phyloP scores from a whole-genome alignment of 768 basidiomycete species.

The Tubosaeta sp. region DNA sequence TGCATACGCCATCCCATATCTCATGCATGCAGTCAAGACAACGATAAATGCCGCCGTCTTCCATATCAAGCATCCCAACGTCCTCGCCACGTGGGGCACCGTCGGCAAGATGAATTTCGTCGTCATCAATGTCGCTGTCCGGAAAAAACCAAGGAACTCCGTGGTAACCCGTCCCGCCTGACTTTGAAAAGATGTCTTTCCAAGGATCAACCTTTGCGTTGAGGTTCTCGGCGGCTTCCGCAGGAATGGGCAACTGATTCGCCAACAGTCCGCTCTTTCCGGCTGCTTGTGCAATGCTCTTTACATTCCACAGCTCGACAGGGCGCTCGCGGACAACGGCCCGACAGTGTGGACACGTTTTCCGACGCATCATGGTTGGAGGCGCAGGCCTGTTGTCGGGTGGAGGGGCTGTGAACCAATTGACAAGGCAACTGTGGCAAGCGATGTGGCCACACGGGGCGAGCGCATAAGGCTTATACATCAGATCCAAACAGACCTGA shows the following conservation, averaged over 20 bases:
- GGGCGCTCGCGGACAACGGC: constrained; percentile 42
- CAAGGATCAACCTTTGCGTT: constrained; percentile 51
- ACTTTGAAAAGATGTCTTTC: constrained; percentile 53
- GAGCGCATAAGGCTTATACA: constrained; percentile 70
- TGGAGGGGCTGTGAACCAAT: constrained; percentile 63
- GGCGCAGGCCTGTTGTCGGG: constrained; percentile 21
- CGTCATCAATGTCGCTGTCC: constrained; percentile 15
- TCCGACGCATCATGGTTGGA: constrained; percentile 34
- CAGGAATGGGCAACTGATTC: constrained; percentile 21
- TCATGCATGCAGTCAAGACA: constrained; percentile 77
- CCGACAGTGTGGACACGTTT: constrained; percentile 44
- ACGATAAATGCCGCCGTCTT: constrained; percentile 74
- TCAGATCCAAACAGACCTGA: constrained; percentile 73
- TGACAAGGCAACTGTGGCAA: constrained; percentile 67
- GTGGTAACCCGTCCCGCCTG: neutral
- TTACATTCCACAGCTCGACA: constrained; percentile 45
- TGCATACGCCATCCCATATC: constrained; percentile 67
- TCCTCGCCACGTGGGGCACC: constrained; percentile 30
- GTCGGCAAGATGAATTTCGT: constrained; percentile 14
- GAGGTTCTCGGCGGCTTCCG: constrained; percentile 23
- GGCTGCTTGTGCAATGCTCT: constrained; percentile 42
- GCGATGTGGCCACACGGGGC: constrained; percentile 73
- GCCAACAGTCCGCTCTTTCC: constrained; percentile 50
- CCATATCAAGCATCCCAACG: constrained; percentile 64
- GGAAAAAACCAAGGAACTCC: constrained; percentile 24